Percentiles rank a stretch among this genome's conserved stretches.
Evolutionary conservation across 2,329 filamentous ascomycete species (phyloP).

Genomic region (Talaromyces amestolkiae): DNA sequence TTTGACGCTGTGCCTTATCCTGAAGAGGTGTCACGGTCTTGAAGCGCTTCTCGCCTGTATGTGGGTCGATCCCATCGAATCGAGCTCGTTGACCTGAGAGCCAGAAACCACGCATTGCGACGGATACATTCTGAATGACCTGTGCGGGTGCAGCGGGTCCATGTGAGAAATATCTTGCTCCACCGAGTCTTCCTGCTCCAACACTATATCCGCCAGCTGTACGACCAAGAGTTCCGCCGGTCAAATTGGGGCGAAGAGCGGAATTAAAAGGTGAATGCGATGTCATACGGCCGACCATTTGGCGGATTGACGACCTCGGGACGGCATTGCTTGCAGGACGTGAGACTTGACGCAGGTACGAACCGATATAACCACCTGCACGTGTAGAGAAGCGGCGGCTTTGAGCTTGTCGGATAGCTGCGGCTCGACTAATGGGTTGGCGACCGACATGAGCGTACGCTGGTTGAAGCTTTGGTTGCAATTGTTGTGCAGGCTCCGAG

Average conservation of each 20-base stretch:
- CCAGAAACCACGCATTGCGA: conserved; percentile 86
- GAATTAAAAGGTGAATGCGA: conserved; percentile 82
- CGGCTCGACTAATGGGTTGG: conserved; percentile 61
- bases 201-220: conserved; percentile 84
- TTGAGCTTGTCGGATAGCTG: conserved; percentile 62
- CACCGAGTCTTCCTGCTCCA: conserved; percentile 67
- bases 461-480: conserved; percentile 56
- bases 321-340: conserved; percentile 50
- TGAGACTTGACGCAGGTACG: conserved; percentile 45
- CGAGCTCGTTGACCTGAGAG: conserved; percentile 85
- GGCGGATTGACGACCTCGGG: conserved; percentile 56
- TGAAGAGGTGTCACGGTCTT: conserved; percentile 72
- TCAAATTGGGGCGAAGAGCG: conserved; percentile 85
- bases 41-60: conserved; percentile 73
- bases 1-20: conserved; percentile 67
- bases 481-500: conserved; percentile 38
- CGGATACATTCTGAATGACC: conserved; percentile 91
- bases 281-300: conserved; percentile 61
- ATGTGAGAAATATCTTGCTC: conserved; percentile 85
- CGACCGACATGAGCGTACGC: conserved; percentile 57
- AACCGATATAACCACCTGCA: conserved; percentile 49
- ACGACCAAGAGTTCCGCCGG: conserved; percentile 78
- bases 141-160: conserved; percentile 80
- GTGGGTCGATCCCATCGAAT: conserved; percentile 71
- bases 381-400: conserved; percentile 63